Evolutionary conservation across 2,329 filamentous ascomycete genomes (phyloP).

Genomic region (Zopfia rhizophila): DNA sequence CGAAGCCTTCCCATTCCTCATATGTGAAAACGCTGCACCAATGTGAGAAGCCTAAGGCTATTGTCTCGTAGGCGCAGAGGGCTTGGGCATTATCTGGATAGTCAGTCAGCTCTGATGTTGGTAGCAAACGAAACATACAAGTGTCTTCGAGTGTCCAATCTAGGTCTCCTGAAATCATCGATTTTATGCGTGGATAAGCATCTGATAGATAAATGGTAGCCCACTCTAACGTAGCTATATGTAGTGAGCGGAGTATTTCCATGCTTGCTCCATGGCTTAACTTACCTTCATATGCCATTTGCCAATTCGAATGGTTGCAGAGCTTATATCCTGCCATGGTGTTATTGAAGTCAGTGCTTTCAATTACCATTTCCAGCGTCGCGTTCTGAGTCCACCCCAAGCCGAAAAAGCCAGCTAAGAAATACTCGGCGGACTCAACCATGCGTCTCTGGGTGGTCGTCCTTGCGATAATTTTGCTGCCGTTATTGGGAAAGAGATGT

Average conservation of each 20-base stretch:
- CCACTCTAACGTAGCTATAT: slow-evolving; percentile 68
- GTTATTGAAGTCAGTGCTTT: slow-evolving; percentile 72
- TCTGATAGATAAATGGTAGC: slow-evolving; percentile 71
- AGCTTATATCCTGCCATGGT: slow-evolving; percentile 74
- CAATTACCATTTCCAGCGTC: slow-evolving; percentile 77
- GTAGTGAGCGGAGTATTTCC: slow-evolving; percentile 14
- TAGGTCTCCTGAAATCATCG: slow-evolving; percentile 56
- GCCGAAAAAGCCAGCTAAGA: slow-evolving; percentile 81
- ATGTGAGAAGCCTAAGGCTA: slow-evolving; percentile 77
- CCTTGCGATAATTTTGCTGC: slow-evolving; percentile 76
- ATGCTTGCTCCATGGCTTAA: neutral
- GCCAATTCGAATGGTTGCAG: slow-evolving; percentile 69
- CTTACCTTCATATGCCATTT: slow-evolving; percentile 60
- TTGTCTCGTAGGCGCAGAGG: slow-evolving; percentile 80
- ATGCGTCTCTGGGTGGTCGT: slow-evolving; percentile 82
- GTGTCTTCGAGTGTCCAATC: slow-evolving; percentile 49
- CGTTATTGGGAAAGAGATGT: slow-evolving; percentile 73
- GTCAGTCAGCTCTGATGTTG: slow-evolving; percentile 28
- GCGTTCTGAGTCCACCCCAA: slow-evolving; percentile 77
- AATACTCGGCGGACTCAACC: slow-evolving; percentile 81
- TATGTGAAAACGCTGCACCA: slow-evolving; percentile 82
- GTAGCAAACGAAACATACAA: slow-evolving; percentile 27
- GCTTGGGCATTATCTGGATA: slow-evolving; percentile 71
- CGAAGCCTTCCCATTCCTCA: slow-evolving; percentile 77
- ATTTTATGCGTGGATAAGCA: slow-evolving; percentile 69